A percentile compares a stretch with the other conserved stretches of the same genome.
These are phyloP conservation scores for Uncinocarpus reesii DNA, from an alignment of 2,329 filamentous ascomycete genomes.

Conservation along the genomic window DNA sequence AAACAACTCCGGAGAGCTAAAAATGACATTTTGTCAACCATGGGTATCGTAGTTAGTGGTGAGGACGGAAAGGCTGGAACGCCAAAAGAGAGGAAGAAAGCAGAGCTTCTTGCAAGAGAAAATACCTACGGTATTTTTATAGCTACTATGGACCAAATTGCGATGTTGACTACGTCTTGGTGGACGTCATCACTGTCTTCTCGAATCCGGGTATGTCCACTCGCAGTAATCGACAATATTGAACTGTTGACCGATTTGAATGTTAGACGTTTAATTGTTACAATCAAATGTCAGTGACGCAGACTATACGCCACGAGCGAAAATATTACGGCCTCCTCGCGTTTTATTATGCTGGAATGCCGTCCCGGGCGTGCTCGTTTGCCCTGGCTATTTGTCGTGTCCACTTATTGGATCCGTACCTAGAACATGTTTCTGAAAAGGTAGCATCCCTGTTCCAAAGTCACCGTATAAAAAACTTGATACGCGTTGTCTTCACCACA, in stretches of 20 bases:
- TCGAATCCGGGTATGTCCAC: conserved; percentile 30
- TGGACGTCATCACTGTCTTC: conserved; percentile 32
- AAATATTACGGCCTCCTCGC: conserved; percentile 26
- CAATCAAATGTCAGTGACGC: conserved; percentile 28
- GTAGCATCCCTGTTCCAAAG: conserved; percentile 21
- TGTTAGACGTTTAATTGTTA: conserved; percentile 33
- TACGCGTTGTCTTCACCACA: conserved; percentile 22
- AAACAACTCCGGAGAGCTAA: conserved; percentile 38
- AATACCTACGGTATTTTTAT: conserved; percentile 37
- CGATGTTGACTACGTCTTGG: conserved; percentile 35
- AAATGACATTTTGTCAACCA: conserved; percentile 42
- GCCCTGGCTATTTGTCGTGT: conserved; percentile 31
- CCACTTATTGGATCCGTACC: conserved; percentile 29
- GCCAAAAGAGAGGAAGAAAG: conserved; percentile 31
- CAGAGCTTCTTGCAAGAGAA: conserved; percentile 31
- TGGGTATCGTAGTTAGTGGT: conserved; percentile 39
- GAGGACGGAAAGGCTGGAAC: conserved; percentile 29
- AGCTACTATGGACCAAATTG: conserved; percentile 33
- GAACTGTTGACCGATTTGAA: neutral
- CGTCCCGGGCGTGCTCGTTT: conserved; percentile 31
- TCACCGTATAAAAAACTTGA: conserved; percentile 22
- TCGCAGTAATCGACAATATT: neutral
- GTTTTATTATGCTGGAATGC: conserved; percentile 36
- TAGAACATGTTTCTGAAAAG: conserved; percentile 24
- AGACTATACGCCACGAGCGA: conserved; percentile 31